Base-by-base conservation (phyloP, 2,329 filamentous ascomycete genomes). In the Ramularia collo-cygni region DNA sequence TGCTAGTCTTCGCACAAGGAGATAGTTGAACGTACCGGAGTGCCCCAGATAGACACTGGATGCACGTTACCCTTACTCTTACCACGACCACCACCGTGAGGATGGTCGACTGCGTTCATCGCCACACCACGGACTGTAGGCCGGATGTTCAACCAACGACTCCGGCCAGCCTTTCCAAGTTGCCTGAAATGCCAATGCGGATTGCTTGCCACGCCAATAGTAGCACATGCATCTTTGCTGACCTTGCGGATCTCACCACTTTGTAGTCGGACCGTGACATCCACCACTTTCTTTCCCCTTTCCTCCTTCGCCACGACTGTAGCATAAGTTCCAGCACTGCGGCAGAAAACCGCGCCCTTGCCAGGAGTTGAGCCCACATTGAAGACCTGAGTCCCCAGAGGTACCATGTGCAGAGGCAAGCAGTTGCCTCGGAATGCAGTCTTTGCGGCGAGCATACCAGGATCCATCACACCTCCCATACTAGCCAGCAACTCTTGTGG, bases 91-190 rank as follows among this genome's bases (percentile, higher is more conserved):
- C 92, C 92, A 77, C 92, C 92, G 65, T 98, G 92, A 59, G 92
- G 92, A 75, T 98, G 92, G 60, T 98, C 92, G 56, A 81, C 85
- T 79, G 90, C 88, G 72, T 98, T 98, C 93, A 98, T 98, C 48
- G 93, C 92, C 56, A 96, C 70, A 83, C 92, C 93, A 72, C 93
- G 81, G 31, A 98, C 92, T 1, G 92, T 95, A 12, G 92, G 92
- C 53, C 92, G 76, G 59, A 93, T 95, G 60, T 92, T 92, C 52
- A 96, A 68, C 89, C 88, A 95, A 59, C 92, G 79, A 55, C 83
- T 88, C 57, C 93, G 79, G 60, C 92, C 92, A 55, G 92, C 92
- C 70, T 98, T 98, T 56, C 93, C 93, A 42, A 98, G 75, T 59
- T 92, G 86, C 51, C 79, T 75, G 65, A 93, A 94, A 52, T 95